A percentile compares a stretch with the other conserved stretches of the same genome.
Conservation (phyloP, 371 early-diverging fungal species). For the Lichtheimia hyalospora region DNA sequence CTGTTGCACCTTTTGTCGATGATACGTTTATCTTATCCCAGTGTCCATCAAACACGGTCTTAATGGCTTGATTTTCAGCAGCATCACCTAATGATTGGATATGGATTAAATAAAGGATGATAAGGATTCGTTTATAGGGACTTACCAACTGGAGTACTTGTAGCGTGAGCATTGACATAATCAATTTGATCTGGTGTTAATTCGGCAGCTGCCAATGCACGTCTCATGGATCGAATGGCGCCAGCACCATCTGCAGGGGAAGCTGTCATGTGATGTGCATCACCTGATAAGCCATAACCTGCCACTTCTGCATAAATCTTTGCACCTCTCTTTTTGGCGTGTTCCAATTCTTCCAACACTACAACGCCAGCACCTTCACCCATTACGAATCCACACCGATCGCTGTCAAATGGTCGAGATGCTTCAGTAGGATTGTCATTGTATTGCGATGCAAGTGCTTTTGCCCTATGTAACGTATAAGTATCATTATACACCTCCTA, state of each 20-base stretch:
- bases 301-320: constrained; percentile 85
- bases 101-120: background rate
- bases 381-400: constrained; percentile 92
- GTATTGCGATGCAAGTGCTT: constrained; percentile 76
- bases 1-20: constrained; percentile 89
- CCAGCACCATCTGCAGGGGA: constrained; percentile 87
- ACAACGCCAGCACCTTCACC: constrained; percentile 93
- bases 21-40: constrained; percentile 70
- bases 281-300: constrained; percentile 93
- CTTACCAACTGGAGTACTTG: constrained; percentile 81
- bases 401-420: constrained; percentile 89
- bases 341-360: constrained; percentile 91
- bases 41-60: constrained; percentile 66
- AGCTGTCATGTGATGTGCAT: constrained; percentile 93
- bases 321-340: constrained; percentile 85
- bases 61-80: constrained; percentile 83
- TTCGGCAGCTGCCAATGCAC: constrained; percentile 70
- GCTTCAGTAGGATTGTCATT: constrained; percentile 77
- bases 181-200: constrained; percentile 66
- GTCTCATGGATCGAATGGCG: constrained; percentile 82
- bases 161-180: constrained; percentile 96
- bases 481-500: background rate
- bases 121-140: background rate
- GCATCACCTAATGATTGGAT: constrained; percentile 52
- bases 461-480: constrained; percentile 54